These are phyloP conservation scores for Nicotiana tabacum DNA, from an alignment of 257 asterid species.

Conservation along the genomic window DNA sequence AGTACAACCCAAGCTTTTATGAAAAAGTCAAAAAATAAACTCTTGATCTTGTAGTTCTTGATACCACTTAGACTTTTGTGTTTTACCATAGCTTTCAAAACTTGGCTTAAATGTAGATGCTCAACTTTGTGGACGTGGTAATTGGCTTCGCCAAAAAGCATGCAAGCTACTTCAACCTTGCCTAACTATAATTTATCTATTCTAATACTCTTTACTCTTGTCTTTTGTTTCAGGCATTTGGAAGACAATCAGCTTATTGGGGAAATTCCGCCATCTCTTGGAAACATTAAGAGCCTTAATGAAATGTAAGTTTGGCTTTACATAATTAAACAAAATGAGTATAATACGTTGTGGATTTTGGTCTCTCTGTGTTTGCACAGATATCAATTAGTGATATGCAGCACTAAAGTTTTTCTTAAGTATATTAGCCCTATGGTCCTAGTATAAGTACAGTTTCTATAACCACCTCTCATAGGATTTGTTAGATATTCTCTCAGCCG, in stretches of 20 bases:
- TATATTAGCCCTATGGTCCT: not conserved
- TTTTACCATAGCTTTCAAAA: too few relatives aligned
- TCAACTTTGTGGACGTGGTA: not conserved
- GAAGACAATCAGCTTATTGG: constrained; percentile 70
- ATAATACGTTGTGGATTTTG: not conserved
- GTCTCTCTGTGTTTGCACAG: not conserved
- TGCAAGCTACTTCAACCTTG: not conserved
- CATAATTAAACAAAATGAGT: not conserved
- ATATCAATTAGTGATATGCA: not conserved
- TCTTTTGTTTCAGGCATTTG: constrained; percentile 59
- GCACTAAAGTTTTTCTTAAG: not conserved
- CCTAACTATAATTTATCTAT: not conserved
- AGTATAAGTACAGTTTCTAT: not conserved
- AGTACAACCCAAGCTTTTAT: not conserved
- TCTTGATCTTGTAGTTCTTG: not conserved
- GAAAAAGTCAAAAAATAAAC: not conserved
- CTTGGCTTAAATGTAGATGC: too few relatives aligned
- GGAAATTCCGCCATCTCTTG: constrained; percentile 58
- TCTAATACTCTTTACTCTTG: not conserved
- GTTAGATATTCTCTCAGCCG: not conserved
- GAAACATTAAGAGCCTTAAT: constrained; percentile 35
- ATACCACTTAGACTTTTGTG: not conserved
- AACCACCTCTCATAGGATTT: not conserved
- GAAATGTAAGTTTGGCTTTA: constrained; percentile 63
- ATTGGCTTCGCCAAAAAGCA: not conserved